Conservation (phyloP, 345 rosid species). For the Toxicodendron radicans region DNA sequence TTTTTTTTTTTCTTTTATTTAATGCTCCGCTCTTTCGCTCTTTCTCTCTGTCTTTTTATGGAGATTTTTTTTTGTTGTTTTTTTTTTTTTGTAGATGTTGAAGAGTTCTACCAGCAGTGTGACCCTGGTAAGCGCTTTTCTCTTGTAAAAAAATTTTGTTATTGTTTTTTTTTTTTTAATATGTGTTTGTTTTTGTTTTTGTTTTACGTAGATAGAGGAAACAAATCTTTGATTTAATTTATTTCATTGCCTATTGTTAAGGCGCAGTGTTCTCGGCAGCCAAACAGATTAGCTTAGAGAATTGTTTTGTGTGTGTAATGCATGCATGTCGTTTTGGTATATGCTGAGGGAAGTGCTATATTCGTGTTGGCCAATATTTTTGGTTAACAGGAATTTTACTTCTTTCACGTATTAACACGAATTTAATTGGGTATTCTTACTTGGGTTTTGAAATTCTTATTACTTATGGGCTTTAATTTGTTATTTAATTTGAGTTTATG, state of each 20-base stretch:
- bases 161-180: neutral
- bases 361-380: neutral
- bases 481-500: neutral
- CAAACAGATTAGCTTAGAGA: neutral
- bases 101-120: conserved; percentile 70
- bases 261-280: neutral
- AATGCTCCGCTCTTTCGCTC: neutral
- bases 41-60: neutral
- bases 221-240: neutral
- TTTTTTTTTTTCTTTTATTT: neutral
- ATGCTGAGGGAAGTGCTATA: too few species aligned
- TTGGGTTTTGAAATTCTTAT: neutral
- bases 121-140: conserved; percentile 60
- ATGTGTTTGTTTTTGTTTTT: neutral
- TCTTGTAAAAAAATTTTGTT: neutral
- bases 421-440: neutral
- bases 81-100: conserved; percentile 75
- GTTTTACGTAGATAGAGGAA: neutral
- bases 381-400: neutral
- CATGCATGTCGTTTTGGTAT: neutral
- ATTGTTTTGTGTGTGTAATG: neutral
- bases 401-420: neutral
- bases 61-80: neutral
- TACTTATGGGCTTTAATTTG: too few species aligned
- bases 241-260: neutral